phyloP scores from a whole-genome alignment of 2,329 filamentous ascomycete genomes.

The Sphaerulina musiva region DNA sequence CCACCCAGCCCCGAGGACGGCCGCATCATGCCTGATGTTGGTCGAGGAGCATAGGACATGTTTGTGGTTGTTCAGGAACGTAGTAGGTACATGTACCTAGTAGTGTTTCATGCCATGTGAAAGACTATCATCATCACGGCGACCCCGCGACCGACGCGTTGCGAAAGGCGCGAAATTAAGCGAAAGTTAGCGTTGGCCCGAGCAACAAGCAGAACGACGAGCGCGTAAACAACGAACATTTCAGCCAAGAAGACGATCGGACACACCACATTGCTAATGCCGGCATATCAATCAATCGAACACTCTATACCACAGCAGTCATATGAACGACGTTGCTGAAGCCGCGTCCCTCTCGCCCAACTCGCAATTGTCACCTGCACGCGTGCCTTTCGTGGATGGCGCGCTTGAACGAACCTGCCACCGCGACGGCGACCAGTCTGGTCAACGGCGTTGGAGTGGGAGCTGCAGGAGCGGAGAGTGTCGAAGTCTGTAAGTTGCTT shows the following conservation, averaged over 20 bases:
- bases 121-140: neutral
- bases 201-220: neutral
- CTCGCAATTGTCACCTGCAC: neutral
- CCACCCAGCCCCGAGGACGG: slow-evolving; percentile 38
- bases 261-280: neutral
- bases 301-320: neutral
- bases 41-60: slow-evolving; percentile 38
- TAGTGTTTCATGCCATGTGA: neutral
- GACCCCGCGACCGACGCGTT: neutral
- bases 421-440: slow-evolving; percentile 14
- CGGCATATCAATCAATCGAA: neutral
- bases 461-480: slow-evolving; percentile 47
- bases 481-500: slow-evolving; percentile 60
- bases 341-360: neutral
- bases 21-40: slow-evolving; percentile 40
- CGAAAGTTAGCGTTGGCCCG: slow-evolving; percentile 5
- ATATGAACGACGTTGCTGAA: neutral
- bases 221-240: slow-evolving; percentile 4
- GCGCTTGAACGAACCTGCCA: slow-evolving; percentile 63
- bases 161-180: neutral
- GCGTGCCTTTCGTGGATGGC: slow-evolving; percentile 52
- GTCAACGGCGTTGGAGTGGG: slow-evolving; percentile 12
- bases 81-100: too few relatives aligned
- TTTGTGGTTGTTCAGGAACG: neutral
- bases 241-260: neutral